Evolutionary conservation across 164 flowering plant species (phyloP), one percentile per base, ranked within the genome.

Genomic region (Saururus chinensis): DNA sequence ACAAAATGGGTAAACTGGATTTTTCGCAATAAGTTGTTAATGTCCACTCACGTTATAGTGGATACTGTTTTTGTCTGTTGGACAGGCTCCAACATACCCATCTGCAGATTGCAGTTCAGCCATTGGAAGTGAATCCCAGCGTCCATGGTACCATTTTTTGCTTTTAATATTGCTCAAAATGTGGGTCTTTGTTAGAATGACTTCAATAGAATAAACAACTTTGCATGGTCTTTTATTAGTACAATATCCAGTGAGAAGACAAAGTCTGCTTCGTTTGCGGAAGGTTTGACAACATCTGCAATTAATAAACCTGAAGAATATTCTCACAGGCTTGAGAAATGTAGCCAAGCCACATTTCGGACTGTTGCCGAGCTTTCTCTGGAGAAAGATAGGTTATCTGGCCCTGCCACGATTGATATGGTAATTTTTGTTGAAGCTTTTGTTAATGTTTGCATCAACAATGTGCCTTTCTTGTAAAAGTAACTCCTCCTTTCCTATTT

Each of bases 311-410:
- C 17, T 4, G 51, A 55, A n/a, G 67, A 80, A 69, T 51, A 72
- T 35, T 58, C 60, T 74, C 76, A 64, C 26, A 58, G 69, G 23
- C 60, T 72, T 72, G 87, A 74, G 61, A 82, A 71, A 56, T 69
- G 77, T 56, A 80, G 74, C 62, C 77, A 79, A 57, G 81, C 67
- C 67, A 82, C 64, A 41, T 88, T 88, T 64, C 85, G 79, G 24
- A 84, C 80, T 76, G 92, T 87, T 60, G 70, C 82, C 51, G 84
- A 87, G 67, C 78, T 91, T 67, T 87, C 96, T 56, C 37, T 61
- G 48, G 80, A 82, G 19, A 72, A 74, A 71, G 83, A 71, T 60
- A 73, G 35, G 58, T 68, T 69, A 53, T 64, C 82, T 63, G 68
- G 68, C 63, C 48, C 70, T 25, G 60, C 75, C 40, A 26, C 61